Evolutionary conservation across 208 protist species (phyloP), one percentile per base, ranked within the genome.

Genomic region (Leishmania tropica): DNA sequence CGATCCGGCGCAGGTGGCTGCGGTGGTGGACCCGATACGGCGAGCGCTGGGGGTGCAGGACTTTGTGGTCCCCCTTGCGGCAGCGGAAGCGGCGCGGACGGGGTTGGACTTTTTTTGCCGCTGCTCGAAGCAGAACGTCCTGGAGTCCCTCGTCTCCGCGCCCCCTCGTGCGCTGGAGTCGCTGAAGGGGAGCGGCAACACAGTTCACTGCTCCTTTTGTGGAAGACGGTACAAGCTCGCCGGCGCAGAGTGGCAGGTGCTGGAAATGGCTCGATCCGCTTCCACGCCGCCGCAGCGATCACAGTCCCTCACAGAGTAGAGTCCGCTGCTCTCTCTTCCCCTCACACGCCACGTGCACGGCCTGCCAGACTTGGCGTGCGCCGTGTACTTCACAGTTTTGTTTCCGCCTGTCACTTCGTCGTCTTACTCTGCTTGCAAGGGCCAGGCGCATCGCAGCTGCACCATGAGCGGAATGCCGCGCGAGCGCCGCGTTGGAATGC

Each of bases 41-140:
- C 62, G 51, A 19, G 21, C 81, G 45, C 51, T 95, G 7, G 84
- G 84, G 35, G 67, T 94, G 19, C 67, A 75, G 42, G 81, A 89
- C 31, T 31, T 88, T 11, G 28, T 56, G 17, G 47, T 93, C 11
- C 64, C 71, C 0, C 83, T 95, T 15, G 87, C 89, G 24, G 78
- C 77, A 13, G 64, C 79, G 15, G 84, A 84, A 37, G 62, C 86
- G 24, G 78, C 78, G 76, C 92, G 94, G 42, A 92, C 90, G 40
- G 85, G 86, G 47, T 51, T 97, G 2, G 92, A 97, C 78, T 97
- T 94, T 77, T 95, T 95, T 83, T 97, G 94, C 75, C 91, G 94
- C 31, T 97, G 94, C 84, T 90, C 82, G 24, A 93, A 91, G 70
- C 53, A 53, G 11, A 84, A 89, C 70, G 81, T 96, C 58, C 35